A percentile compares a stretch with the other conserved stretches of the same genome.
Conservation (phyloP, 2,329 filamentous ascomycete genomes). For the Fusarium liriodendri region DNA sequence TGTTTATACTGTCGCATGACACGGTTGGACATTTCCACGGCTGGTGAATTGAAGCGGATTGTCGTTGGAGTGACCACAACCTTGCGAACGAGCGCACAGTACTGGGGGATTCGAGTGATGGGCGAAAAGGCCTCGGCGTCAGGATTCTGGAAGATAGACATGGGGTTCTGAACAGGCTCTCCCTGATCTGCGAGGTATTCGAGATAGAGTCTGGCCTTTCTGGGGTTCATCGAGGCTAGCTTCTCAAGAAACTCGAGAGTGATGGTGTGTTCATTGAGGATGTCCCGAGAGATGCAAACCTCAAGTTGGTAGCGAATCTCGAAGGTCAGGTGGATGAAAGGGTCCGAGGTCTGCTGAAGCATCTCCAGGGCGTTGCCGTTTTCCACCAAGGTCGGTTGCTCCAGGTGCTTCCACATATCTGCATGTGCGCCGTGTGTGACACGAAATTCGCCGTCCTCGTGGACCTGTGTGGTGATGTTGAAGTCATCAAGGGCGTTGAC, state of each 20-base stretch:
- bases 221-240: conserved; percentile 59
- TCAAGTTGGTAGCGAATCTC: conserved; percentile 90
- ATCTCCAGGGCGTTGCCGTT: conserved; percentile 44
- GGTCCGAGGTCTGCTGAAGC: conserved; percentile 33
- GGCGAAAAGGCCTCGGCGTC: conserved; percentile 61
- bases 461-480: conserved; percentile 69
- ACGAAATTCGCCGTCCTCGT: conserved; percentile 52
- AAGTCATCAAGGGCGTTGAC: conserved; percentile 72
- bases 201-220: conserved; percentile 73
- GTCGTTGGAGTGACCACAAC: conserved; percentile 86
- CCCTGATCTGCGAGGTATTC: conserved; percentile 78
- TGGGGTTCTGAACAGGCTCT: conserved; percentile 73
- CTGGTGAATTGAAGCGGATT: conserved; percentile 80
- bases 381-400: conserved; percentile 33
- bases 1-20: conserved; percentile 80
- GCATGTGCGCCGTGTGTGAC: conserved; percentile 43
- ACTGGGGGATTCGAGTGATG: conserved; percentile 68
- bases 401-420: conserved; percentile 48
- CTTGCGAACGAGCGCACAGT: conserved; percentile 81
- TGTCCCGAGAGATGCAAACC: conserved; percentile 85
- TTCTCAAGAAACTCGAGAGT: conserved; percentile 72
- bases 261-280: conserved; percentile 82
- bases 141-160: conserved; percentile 73
- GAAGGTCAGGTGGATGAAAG: conserved; percentile 67
- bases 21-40: conserved; percentile 88